These are phyloP conservation scores for Torulaspora pretoriensis DNA, from an alignment of 1,139 yeast genomes.

Conservation along the genomic window DNA sequence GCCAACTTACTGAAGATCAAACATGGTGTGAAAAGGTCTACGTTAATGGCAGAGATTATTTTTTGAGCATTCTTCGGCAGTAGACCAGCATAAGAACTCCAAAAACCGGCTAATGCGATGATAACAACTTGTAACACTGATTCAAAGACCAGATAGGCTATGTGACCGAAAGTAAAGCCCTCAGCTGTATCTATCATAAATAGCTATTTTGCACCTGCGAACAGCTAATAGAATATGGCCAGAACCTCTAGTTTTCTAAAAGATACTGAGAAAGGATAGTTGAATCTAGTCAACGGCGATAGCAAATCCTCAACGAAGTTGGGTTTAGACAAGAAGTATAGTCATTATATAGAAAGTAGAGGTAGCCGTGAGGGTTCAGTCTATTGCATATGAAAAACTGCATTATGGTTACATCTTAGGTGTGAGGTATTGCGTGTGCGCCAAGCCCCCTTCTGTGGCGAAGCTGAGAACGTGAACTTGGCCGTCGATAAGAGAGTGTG, in stretches of 20 bases:
- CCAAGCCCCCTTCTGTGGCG: conserved; percentile 6
- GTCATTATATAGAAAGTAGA: neutral
- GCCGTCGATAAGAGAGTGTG: too few relatives aligned
- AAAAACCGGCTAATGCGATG: conserved; percentile 64
- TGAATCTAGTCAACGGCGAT: too few relatives aligned
- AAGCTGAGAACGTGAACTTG: neutral
- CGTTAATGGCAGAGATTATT: conserved; percentile 57
- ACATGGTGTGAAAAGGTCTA: conserved; percentile 73
- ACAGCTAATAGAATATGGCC: neutral
- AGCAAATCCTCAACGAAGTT: neutral
- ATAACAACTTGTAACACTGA: conserved; percentile 70
- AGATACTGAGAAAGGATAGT: too few relatives aligned
- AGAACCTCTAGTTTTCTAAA: too few relatives aligned
- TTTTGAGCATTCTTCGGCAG: conserved; percentile 59
- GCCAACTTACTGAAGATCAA: conserved; percentile 71
- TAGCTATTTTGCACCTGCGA: neutral
- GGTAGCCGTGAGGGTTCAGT: neutral
- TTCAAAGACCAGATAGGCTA: conserved; percentile 61
- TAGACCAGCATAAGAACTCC: conserved; percentile 60
- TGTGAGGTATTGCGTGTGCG: neutral
- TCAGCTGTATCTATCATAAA: conserved; percentile 7
- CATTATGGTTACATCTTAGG: neutral
- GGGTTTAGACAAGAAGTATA: neutral
- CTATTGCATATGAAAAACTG: neutral
- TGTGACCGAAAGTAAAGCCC: conserved; percentile 27